Percentiles rank a stretch among this genome's conserved stretches.
Conservation (phyloP, 805 yeast species). For the Candida maesae region DNA sequence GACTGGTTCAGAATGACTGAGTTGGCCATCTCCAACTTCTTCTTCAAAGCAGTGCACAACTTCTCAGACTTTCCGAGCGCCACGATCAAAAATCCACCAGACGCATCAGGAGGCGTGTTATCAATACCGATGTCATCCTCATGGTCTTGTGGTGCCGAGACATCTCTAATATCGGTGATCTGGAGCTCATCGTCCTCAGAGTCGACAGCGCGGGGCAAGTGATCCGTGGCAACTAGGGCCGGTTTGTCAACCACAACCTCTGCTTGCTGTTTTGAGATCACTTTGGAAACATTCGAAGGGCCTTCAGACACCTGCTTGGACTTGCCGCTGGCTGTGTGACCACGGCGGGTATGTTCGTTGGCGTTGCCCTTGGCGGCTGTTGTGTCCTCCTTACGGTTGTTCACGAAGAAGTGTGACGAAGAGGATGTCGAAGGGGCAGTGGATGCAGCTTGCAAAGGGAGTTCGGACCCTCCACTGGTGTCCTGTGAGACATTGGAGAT, state of each 20-base stretch:
- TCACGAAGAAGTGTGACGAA: conserved; percentile 3
- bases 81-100: conserved; percentile 36
- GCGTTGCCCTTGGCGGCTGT: neutral
- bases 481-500: conserved; percentile 6
- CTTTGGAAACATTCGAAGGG: too few relatives aligned
- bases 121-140: neutral
- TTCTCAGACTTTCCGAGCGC: conserved; percentile 38
- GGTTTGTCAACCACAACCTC: too few relatives aligned
- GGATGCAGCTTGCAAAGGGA: conserved; percentile 7
- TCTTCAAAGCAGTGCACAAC: conserved; percentile 31
- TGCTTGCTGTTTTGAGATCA: too few relatives aligned
- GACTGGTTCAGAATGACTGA: conserved; percentile 27
- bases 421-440: conserved; percentile 15
- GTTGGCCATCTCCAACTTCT: conserved; percentile 29
- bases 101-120: conserved; percentile 14
- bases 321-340: conserved; percentile 1
- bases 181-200: conserved; percentile 32
- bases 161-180: conserved; percentile 38
- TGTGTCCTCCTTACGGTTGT: conserved; percentile 1
- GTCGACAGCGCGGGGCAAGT: too few relatives aligned
- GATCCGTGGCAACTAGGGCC: too few relatives aligned
- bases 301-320: too few relatives aligned
- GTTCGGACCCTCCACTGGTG: conserved; percentile 2
- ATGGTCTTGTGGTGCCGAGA: conserved; percentile 7
- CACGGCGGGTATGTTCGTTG: neutral